Conservation (phyloP, 345 rosid genomes). For the Acer negundo region DNA sequence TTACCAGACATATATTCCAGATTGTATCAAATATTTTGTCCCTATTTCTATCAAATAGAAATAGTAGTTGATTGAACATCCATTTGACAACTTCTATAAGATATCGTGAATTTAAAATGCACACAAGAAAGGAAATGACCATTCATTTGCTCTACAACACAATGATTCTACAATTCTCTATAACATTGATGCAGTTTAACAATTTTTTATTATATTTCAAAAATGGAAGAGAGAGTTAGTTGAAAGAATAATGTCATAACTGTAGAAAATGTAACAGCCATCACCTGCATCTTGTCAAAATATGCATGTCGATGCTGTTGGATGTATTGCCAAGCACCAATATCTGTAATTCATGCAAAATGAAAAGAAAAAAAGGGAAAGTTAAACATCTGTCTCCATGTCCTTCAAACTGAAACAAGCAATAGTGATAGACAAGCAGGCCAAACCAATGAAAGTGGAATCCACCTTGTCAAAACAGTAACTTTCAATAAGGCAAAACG, state of each 20-base stretch:
- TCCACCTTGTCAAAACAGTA: constrained; percentile 1
- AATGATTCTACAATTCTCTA: neutral
- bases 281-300: constrained; percentile 96
- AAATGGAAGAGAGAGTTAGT: neutral
- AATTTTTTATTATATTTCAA: neutral
- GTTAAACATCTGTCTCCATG: neutral
- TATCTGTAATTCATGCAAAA: constrained; percentile 46
- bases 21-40: too few relatives aligned
- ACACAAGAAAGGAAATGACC: neutral
- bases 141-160: neutral
- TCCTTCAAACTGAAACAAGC: neutral
- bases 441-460: neutral
- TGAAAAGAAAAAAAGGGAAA: neutral
- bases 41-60: neutral
- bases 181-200: neutral
- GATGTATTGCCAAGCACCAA: constrained; percentile 90
- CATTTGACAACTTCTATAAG: neutral
- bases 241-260: neutral
- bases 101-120: neutral
- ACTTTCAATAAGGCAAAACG: neutral
- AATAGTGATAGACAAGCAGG: constrained; percentile 5
- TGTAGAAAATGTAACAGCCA: constrained; percentile 12
- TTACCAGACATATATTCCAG: too few relatives aligned
- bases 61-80: too few relatives aligned
- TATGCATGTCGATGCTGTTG: constrained; percentile 84